Evolutionary conservation across 2,329 filamentous ascomycete genomes (phyloP), one percentile per base, ranked within the genome.

Genomic region (Lizonia empirigonia): DNA sequence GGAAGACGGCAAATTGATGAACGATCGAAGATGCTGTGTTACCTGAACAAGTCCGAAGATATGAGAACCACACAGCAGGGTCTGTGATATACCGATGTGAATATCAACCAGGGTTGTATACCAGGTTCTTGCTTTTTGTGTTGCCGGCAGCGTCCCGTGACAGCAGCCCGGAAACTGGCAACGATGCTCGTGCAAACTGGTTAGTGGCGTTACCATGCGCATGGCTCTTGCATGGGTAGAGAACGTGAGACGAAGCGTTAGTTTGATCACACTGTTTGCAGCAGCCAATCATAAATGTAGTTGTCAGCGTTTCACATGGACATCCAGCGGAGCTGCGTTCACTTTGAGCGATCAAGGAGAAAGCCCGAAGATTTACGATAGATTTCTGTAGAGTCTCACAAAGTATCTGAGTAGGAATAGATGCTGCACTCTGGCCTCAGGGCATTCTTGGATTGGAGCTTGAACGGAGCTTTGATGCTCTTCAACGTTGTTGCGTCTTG

Each of bases 261-360:
- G 42, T 26, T 40, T 18, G 22, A 33, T 15, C 27, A 38, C 19
- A n/a, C 19, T 33, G 5, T 18, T 13, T 15, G 13, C 10, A 24
- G 16, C 12, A 9, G 15, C 49, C 37, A 47, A 47, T 52, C 38
- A 52, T n/a, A 38, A 4, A 23, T 4, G 10, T 13, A 13, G 16
- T 22, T 32, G 37, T 42, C 27, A 33, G 9, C 30, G 49, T 42
- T 46, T 38, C 42, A 44, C 27, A 23, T 38, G 38, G 37, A 39
- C 32, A 4, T 20, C 37, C n/a, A 34, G 27, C 29, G 20, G 26
- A 47, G 32, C 27, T 38, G 42, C 22, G 18, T 16, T 22, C 26
- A 34, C 29, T 22, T 8, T 37, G 15, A 35, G 41, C 37, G 36
- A 32, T 45, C 36, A 36, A 16, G 36, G 20, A 18, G 9, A 9